These are phyloP conservation scores for Friedmanniomyces endolithicus DNA, from an alignment of 495 filamentous ascomycete species.

Conservation along the genomic window DNA sequence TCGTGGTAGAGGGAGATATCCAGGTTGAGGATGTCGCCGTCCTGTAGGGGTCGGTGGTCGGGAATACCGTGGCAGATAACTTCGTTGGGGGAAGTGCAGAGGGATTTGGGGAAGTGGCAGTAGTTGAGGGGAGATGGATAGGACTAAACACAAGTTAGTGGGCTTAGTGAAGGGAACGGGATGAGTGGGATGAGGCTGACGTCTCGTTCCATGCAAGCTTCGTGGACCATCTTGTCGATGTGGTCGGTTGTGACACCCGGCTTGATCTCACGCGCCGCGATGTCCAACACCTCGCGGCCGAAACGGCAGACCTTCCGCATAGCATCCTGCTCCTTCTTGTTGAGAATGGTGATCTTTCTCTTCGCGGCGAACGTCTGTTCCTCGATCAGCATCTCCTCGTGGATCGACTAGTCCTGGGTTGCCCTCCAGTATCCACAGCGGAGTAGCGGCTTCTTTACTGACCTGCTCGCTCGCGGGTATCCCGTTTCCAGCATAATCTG, in stretches of 20 bases:
- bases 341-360: constrained; percentile 72
- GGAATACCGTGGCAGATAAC: constrained; percentile 53
- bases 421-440: too few relatives aligned
- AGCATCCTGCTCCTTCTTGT: constrained; percentile 62
- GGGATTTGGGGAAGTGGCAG: constrained; percentile 90
- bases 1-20: constrained; percentile 34
- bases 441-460: too few relatives aligned
- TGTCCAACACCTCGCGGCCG: constrained; percentile 84
- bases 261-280: constrained; percentile 63
- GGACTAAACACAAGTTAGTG: constrained; percentile 43
- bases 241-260: constrained; percentile 94
- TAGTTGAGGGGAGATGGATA: constrained; percentile 98
- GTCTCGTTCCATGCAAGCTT: constrained; percentile 84
- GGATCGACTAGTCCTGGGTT: not conserved
- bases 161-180: not conserved
- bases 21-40: constrained; percentile 37
- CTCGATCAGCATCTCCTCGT: not conserved
- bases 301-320: constrained; percentile 91
- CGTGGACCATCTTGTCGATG: constrained; percentile 91
- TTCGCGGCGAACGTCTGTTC: constrained; percentile 40
- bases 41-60: constrained; percentile 29
- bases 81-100: constrained; percentile 92
- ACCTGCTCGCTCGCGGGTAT: constrained; percentile 68
- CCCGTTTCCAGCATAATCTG: constrained; percentile 75
- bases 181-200: constrained; percentile 38